Evolutionary conservation across 2,329 filamentous ascomycete species (phyloP), one percentile per base, ranked within the genome.

Genomic region (Coleophoma eucalyptorum): DNA sequence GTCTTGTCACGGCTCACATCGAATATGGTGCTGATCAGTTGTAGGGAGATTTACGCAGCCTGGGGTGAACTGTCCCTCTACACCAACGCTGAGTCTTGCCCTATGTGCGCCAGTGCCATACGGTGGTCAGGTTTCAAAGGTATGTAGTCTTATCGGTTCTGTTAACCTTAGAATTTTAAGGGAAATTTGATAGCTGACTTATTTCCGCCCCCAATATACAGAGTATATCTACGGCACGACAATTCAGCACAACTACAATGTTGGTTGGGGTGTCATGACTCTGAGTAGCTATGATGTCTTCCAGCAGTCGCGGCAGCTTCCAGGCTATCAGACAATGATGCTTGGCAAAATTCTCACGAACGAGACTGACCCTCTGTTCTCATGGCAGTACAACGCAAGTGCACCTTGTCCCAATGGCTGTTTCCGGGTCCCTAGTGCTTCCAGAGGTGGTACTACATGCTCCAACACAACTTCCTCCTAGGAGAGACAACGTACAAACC

Each of bases 191-290:
- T n/a, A n/a, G n/a, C n/a, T n/a, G n/a, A n/a, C n/a, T n/a, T n/a
- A n/a, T n/a, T n/a, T n/a, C n/a, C n/a, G n/a, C n/a, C n/a, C n/a
- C 37, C 19, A 2, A 11, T 31, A 4, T 4, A 20, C 42, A 48
- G 55, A 54, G 43, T 56, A 55, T 20, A 45, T 56, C 7, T 56
- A 53, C n/a, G 46, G 41, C 8, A 48, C 54, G 20, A 58, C 43
- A n/a, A 58, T 50, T 26, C 44, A 49, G 31, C 48, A 52, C n/a
- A 49, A 54, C 43, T 55, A 49, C 12, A 49, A 53, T 35, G 46
- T 48, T 18, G 49, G 47, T 13, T 56, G 52, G 47, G 49, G 38
- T 18, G 50, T 37, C 16, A 54, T 54, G 38, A 54, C 52, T 10
- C 13, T 54, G 15, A 49, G 45, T 8, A 51, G 49, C 3, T 54